Conservation (phyloP, 1,284 basidiomycete species). For the Exsudoporus floridanus region DNA sequence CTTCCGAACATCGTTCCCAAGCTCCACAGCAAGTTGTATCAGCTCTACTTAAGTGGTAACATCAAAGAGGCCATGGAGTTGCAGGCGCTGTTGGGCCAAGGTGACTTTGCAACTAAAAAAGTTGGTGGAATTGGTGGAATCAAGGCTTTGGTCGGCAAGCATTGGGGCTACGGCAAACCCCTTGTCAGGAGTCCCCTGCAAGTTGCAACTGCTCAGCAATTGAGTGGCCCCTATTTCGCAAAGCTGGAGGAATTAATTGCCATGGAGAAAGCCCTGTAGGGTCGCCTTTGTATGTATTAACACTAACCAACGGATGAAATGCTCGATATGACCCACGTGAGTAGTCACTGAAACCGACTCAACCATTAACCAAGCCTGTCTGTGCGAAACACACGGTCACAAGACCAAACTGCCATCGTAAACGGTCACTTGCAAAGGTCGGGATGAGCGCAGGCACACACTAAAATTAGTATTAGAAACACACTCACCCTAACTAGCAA, state of each 20-base stretch:
- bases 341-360: neutral
- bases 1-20: slow-evolving; percentile 80
- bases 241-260: slow-evolving; percentile 60
- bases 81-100: slow-evolving; percentile 69
- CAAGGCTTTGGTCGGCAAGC: slow-evolving; percentile 67
- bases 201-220: slow-evolving; percentile 39
- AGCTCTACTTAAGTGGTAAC: slow-evolving; percentile 57
- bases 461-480: neutral
- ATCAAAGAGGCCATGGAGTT: slow-evolving; percentile 66
- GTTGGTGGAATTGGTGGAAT: slow-evolving; percentile 70
- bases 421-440: no score
- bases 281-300: slow-evolving; percentile 2
- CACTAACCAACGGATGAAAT: neutral
- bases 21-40: slow-evolving; percentile 62
- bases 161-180: slow-evolving; percentile 68
- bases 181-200: slow-evolving; percentile 61
- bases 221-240: slow-evolving; percentile 25
- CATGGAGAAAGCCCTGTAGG: slow-evolving; percentile 57
- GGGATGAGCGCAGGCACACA: neutral
- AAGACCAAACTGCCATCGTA: neutral
- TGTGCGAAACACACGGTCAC: neutral
- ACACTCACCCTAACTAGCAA: neutral
- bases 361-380: neutral
- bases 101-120: slow-evolving; percentile 71
- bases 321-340: neutral